These are phyloP conservation scores for Hanseniaspora lachancei DNA, from an alignment of 805 yeast genomes.

Conservation along the genomic window DNA sequence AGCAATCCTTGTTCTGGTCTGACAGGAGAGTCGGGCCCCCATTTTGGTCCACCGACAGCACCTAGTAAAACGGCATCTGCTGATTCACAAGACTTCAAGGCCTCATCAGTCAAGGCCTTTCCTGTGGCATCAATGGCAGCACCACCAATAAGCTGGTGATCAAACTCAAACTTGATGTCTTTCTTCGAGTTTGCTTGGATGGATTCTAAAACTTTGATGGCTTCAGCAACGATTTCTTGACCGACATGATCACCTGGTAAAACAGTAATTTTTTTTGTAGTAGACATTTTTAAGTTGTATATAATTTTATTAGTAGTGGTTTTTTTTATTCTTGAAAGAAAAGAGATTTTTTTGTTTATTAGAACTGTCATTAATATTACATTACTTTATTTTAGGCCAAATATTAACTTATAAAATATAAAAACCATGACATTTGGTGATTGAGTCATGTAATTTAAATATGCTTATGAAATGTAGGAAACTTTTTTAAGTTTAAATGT, in stretches of 20 bases:
- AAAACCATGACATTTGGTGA: too few relatives aligned
- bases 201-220: conserved; percentile 78
- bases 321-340: not conserved
- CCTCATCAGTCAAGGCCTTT: conserved; percentile 71
- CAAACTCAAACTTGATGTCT: conserved; percentile 53
- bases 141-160: conserved; percentile 86
- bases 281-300: conserved; percentile 3
- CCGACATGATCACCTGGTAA: conserved; percentile 98
- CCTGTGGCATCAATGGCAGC: conserved; percentile 98
- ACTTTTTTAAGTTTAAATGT: not conserved
- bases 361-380: not conserved
- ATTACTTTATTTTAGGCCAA: too few relatives aligned
- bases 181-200: conserved; percentile 45
- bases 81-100: conserved; percentile 67
- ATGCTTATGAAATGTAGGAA: not conserved
- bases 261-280: conserved; percentile 59
- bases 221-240: conserved; percentile 76
- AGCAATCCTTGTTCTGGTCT: conserved; percentile 96
- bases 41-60: conserved; percentile 98
- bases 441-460: not conserved
- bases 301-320: not conserved
- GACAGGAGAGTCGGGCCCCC: conserved; percentile 85
- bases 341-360: too few relatives aligned
- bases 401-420: too few relatives aligned
- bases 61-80: conserved; percentile 95